These are phyloP conservation scores for Trichosporon faecale DNA, from an alignment of 1,284 basidiomycete species.

Conservation along the genomic window DNA sequence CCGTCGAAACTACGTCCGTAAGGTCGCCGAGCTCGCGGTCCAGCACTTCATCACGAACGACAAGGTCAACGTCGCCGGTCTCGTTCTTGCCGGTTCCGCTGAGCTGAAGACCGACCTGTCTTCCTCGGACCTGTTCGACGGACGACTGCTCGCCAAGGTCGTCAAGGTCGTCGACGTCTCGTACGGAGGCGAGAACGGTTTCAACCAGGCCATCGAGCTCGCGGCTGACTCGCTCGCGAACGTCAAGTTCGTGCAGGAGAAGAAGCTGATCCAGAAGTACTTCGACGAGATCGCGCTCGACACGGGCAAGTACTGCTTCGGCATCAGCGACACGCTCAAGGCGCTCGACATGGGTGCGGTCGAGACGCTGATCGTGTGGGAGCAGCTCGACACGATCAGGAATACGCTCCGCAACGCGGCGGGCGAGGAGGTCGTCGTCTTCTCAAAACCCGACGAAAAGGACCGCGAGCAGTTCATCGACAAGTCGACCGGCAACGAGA, in stretches of 20 bases:
- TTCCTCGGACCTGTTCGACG: constrained; percentile 96
- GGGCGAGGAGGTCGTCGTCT: constrained; percentile 73
- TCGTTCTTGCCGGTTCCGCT: constrained; percentile 96
- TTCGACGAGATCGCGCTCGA: constrained; percentile 99
- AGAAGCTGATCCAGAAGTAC: constrained; percentile 94
- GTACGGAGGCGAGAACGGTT: constrained; percentile 98
- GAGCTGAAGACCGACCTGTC: constrained; percentile 99
- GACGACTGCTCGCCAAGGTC: constrained; percentile 77
- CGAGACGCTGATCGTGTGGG: constrained; percentile 98
- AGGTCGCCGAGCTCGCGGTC: constrained; percentile 94
- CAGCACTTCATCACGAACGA: constrained; percentile 98
- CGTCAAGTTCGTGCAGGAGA: constrained; percentile 99
- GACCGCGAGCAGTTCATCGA: constrained; percentile 92
- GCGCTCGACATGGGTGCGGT: constrained; percentile 94
- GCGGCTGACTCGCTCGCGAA: constrained; percentile 93
- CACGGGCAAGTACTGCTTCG: constrained; percentile 96
- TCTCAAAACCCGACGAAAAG: constrained; percentile 69
- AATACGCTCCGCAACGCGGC: constrained; percentile 84
- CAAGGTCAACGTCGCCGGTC: constrained; percentile 95
- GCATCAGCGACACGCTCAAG: constrained; percentile 94
- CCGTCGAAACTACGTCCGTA: constrained; percentile 98
- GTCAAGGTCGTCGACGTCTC: constrained; percentile 98
- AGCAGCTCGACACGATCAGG: constrained; percentile 85
- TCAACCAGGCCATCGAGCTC: constrained; percentile 97
- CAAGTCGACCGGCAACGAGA: constrained; percentile 89